Base-by-base conservation (phyloP, 2,329 filamentous ascomycete species). In the Xylariaceae sp. region DNA sequence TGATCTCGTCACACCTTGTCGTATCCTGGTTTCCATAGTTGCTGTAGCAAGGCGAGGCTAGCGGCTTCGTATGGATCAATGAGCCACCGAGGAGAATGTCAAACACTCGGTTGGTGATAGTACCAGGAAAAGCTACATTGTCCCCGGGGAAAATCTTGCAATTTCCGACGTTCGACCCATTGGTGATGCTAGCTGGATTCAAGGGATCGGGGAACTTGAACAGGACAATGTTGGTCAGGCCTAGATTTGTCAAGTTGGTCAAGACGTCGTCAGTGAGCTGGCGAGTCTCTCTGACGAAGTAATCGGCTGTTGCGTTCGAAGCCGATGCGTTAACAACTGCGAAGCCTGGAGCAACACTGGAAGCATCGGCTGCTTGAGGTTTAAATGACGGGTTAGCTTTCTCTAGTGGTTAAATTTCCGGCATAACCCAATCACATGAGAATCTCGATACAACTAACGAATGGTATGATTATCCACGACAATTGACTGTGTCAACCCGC, bases 71-170 rank as follows among this genome's bases (percentile, higher is more conserved):
- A 13, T 50, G 48, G 33, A 58, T 53, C 19, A 58, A 49, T n/a
- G 47, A 50, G 6, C 54, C 55, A 15, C 55, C 55, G 4, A 58
- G 48, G 19, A 58, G 47, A 7, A 58, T 45, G 26, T 58, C 41
- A 31, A 58, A 56, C 15, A 58, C 55, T 6, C 49, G 39, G 15
- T 38, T 48, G 9, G 55, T 56, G 15, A 56, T 41, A 13, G 15
- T 29, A 7, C 54, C 53, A 8, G 55, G 55, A 35, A 54, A 57
- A n/a, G 47, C 48, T 29, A 52, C 54, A 19, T 43, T 48, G 37
- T 56, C 54, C 12, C 49, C 50, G 2, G 50, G 53, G 32, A 57
- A 56, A n/a, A 49, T 55, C 44, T 58, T 58, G 39, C 55, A 58
- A 2, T 46, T 42, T 15, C 55, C 53, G 24, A 49, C 43, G 8